phyloP scores from a whole-genome alignment of 345 rosid species.

The Eutrema heterophyllum region DNA sequence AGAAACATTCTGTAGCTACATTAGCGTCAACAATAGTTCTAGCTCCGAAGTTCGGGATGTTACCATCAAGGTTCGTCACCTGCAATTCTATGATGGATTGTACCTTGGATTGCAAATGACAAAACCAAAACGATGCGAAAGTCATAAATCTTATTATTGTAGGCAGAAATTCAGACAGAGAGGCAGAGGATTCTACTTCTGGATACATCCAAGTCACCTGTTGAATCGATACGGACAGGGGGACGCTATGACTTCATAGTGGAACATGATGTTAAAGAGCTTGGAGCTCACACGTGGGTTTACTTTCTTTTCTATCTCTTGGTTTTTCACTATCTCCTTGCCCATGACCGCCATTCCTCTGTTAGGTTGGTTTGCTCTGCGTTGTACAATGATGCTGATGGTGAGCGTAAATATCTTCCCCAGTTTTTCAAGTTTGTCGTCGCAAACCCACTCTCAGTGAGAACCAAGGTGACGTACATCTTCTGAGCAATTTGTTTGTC shows the following conservation, averaged over 20 bases:
- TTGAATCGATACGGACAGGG: constrained; percentile 74
- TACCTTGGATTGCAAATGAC: background rate
- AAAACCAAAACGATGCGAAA: background rate
- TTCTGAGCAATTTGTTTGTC: background rate
- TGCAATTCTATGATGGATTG: no score
- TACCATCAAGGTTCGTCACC: constrained; percentile 53
- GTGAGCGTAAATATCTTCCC: constrained; percentile 91
- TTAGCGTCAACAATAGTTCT: constrained; percentile 88
- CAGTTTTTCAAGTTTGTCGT: constrained; percentile 93
- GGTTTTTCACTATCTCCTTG: background rate
- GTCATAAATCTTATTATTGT: constrained; percentile 8
- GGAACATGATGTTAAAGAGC: constrained; percentile 97
- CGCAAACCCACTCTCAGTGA: constrained; percentile 86
- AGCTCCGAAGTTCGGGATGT: constrained; percentile 80
- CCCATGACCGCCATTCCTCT: background rate
- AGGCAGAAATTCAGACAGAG: constrained; percentile 99
- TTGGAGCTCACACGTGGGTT: constrained; percentile 92
- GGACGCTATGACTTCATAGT: constrained; percentile 96
- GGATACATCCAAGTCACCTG: constrained; percentile 85
- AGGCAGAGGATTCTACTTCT: constrained; percentile 81
- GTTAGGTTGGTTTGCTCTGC: constrained; percentile 93
- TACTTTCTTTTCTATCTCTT: background rate
- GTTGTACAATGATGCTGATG: constrained; percentile 72
- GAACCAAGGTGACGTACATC: constrained; percentile 61
- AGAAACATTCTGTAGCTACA: constrained; percentile 89